These are phyloP conservation scores for Astrocystis sublimbata DNA, from an alignment of 495 filamentous ascomycete genomes.

Conservation along the genomic window DNA sequence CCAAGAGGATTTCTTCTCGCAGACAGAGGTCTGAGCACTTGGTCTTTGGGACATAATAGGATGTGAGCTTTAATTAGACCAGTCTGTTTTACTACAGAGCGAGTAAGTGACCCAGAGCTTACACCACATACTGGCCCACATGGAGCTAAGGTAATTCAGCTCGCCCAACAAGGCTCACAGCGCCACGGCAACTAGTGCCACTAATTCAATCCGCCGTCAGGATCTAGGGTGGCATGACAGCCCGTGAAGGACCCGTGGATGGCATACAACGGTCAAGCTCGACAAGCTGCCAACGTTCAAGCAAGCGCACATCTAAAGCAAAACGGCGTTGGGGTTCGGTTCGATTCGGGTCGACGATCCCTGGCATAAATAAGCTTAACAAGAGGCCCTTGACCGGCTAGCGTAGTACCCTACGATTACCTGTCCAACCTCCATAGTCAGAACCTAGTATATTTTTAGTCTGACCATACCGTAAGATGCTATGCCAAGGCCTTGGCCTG, in stretches of 20 bases:
- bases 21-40: neutral
- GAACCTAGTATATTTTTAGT: neutral
- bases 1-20: neutral
- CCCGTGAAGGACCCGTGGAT: too few relatives aligned
- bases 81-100: constrained; percentile 11
- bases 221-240: neutral
- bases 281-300: neutral
- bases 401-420: neutral
- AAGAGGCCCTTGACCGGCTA: constrained; percentile 8
- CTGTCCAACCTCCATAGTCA: too few relatives aligned
- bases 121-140: constrained; percentile 3
- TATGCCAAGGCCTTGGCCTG: constrained; percentile 10
- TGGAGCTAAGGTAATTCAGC: constrained; percentile 7
- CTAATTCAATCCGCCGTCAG: neutral
- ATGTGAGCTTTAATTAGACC: constrained; percentile 10
- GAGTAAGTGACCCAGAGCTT: constrained; percentile 7
- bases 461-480: neutral
- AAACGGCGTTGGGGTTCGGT: constrained; percentile 8
- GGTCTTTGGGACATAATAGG: neutral
- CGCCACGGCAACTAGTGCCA: neutral
- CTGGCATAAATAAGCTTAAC: constrained; percentile 5
- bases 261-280: too few relatives aligned
- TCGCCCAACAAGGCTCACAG: constrained; percentile 5
- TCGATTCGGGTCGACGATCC: neutral
- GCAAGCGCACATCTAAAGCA: neutral